Base-by-base conservation (phyloP, 75 land plant species). In the Cryptomeria japonica region DNA sequence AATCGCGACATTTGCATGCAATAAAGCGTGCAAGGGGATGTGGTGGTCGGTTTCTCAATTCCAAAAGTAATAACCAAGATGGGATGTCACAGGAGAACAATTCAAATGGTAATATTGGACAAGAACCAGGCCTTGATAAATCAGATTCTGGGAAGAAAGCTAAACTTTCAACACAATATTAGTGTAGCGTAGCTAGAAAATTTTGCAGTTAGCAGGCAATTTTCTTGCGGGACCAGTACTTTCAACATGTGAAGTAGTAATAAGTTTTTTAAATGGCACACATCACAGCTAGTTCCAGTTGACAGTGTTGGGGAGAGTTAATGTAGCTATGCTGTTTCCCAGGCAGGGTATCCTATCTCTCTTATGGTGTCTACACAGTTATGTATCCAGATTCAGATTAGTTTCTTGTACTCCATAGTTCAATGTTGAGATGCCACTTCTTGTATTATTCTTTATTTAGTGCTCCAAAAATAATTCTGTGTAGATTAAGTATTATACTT, bases 1-100 rank as follows among this genome's bases (percentile, higher is more conserved):
- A 96, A 87, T 96, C 98, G 61, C 91, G 98, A 18, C 98, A 96
- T 86, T 95, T 91, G 78, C 98, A 95, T 91, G 97, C 98, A 15
- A 80, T 96, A 88, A 92, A 93, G 83, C 92, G 98, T 90, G 92
- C 92, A 34, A 95, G 98, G 91, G 97, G 95, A 38, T 91, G 89
- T 80, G 97, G 97, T 44, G 97, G 98, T 19, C 95, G 98, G 32
- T 96, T 96, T 90, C 91, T 93, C 76, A 93, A 93, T 77, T 92
- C 95, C 32, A 96, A 96, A 88, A 64, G 58, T 16, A 56, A 86
- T 37, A 93, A 90, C 84, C 84, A 83, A 61, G 93, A 89, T 79
- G 86, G 31, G 49, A 41, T 82, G 47, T n/a, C 84, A 82, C 51
- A 82, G 15, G 84, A 82, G 31, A 82, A 82, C 14, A 44, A 82